Percentiles rank a stretch among this genome's conserved stretches.
phyloP scores from a whole-genome alignment of 2,329 filamentous ascomycete species.

The Phoma sp. region DNA sequence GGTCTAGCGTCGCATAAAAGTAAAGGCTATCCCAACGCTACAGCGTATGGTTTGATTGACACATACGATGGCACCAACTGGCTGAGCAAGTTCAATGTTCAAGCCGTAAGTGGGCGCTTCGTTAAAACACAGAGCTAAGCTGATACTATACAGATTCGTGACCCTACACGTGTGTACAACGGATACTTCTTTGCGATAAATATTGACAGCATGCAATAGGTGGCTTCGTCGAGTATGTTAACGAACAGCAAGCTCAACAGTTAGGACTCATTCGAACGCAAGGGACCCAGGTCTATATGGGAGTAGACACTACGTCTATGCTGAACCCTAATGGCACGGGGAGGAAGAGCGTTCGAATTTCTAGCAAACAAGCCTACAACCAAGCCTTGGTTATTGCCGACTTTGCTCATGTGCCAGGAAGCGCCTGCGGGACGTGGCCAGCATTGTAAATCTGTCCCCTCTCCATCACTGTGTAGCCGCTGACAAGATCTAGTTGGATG shows the following conservation, averaged over 20 bases:
- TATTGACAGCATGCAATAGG: conserved; percentile 24
- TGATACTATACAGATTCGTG: conserved; percentile 37
- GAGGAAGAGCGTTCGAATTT: conserved; percentile 46
- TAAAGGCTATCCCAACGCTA: conserved; percentile 15
- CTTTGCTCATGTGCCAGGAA: conserved; percentile 50
- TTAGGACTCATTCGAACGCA: conserved; percentile 43
- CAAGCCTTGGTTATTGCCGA: conserved; percentile 50
- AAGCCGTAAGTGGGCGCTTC: conserved; percentile 27
- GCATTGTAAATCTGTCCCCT: conserved; percentile 39
- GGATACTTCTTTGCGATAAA: no score
- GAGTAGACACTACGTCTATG: conserved; percentile 42
- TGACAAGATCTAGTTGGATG: conserved; percentile 42
- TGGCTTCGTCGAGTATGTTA: conserved; percentile 51
- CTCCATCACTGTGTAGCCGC: neutral
- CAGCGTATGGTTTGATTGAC: conserved; percentile 43
- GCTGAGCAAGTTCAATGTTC: conserved; percentile 47
- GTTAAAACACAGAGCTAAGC: neutral
- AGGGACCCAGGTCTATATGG: conserved; percentile 49
- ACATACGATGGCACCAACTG: conserved; percentile 50
- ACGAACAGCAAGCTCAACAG: conserved; percentile 40
- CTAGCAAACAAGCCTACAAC: conserved; percentile 48
- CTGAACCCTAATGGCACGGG: conserved; percentile 45
- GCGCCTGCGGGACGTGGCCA: conserved; percentile 49
- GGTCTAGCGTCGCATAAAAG: conserved; percentile 27
- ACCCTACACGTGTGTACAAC: conserved; percentile 42